These are phyloP conservation scores for Leccinum longicurvipes DNA, from an alignment of 768 basidiomycete genomes.

Conservation along the genomic window DNA sequence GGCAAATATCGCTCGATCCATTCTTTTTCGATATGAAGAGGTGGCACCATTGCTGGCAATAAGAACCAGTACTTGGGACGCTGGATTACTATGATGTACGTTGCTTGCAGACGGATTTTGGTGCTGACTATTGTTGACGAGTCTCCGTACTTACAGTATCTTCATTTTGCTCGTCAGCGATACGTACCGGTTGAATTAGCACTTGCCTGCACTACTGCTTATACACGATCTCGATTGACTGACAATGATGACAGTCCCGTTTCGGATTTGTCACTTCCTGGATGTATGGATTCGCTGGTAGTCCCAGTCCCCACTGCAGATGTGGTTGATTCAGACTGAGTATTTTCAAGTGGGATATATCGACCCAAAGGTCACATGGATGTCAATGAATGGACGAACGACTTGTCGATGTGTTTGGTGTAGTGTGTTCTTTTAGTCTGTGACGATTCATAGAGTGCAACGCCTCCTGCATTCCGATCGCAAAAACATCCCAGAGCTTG, in stretches of 20 bases:
- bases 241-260: too few relatives aligned
- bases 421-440: too few relatives aligned
- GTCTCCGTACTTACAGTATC: slow-evolving; percentile 7
- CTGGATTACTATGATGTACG: slow-evolving; percentile 68
- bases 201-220: not conserved
- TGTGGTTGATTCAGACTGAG: too few relatives aligned
- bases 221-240: not conserved
- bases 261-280: too few relatives aligned
- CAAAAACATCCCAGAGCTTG: too few relatives aligned
- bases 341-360: too few relatives aligned
- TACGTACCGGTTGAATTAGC: slow-evolving; percentile 2
- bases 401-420: too few relatives aligned
- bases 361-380: too few relatives aligned
- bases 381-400: too few relatives aligned
- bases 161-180: slow-evolving; percentile 28
- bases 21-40: slow-evolving; percentile 32
- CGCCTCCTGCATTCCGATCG: too few relatives aligned
- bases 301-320: not conserved
- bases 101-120: not conserved
- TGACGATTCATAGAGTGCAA: too few relatives aligned
- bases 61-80: slow-evolving; percentile 76
- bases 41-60: slow-evolving; percentile 71
- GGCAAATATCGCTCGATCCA: not conserved
- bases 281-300: not conserved
- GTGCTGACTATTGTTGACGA: not conserved